These are phyloP conservation scores for Microstegium vimineum DNA, from an alignment of 176 grass and related monocot species.

Conservation along the genomic window DNA sequence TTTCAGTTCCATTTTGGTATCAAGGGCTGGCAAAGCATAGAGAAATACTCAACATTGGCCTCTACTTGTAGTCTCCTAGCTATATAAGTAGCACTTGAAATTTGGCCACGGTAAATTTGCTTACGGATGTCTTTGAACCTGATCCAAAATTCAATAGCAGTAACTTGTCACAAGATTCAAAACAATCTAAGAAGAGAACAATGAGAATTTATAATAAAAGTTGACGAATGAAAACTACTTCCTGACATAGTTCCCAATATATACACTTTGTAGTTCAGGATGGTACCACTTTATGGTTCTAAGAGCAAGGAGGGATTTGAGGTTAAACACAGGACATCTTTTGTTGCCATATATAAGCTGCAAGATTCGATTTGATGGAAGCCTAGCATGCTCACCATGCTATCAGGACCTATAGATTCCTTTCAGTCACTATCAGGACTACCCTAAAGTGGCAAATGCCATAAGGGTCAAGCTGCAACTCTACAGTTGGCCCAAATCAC, in stretches of 20 bases:
- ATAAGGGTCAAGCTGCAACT: neutral
- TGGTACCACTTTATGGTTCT: slow-evolving; percentile 10
- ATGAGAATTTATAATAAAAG: neutral
- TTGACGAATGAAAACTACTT: neutral
- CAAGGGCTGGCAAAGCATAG: neutral
- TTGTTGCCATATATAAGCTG: neutral
- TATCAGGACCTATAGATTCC: neutral
- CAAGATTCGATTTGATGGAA: neutral
- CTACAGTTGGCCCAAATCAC: neutral
- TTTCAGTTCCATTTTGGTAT: neutral
- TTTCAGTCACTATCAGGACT: neutral
- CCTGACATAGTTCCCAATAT: neutral
- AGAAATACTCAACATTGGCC: neutral
- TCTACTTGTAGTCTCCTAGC: neutral
- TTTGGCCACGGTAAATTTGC: neutral
- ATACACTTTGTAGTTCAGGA: neutral
- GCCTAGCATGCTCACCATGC: neutral
- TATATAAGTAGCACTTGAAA: slow-evolving; percentile 14
- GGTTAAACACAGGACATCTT: neutral
- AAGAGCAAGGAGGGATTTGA: neutral
- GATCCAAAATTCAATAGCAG: neutral
- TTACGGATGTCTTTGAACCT: neutral
- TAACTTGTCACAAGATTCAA: neutral
- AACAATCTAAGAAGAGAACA: neutral
- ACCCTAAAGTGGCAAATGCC: neutral